Evolutionary conservation across 208 protist genomes (phyloP), one percentile per base, ranked within the genome.

Genomic region (Trypanosoma conorhini): DNA sequence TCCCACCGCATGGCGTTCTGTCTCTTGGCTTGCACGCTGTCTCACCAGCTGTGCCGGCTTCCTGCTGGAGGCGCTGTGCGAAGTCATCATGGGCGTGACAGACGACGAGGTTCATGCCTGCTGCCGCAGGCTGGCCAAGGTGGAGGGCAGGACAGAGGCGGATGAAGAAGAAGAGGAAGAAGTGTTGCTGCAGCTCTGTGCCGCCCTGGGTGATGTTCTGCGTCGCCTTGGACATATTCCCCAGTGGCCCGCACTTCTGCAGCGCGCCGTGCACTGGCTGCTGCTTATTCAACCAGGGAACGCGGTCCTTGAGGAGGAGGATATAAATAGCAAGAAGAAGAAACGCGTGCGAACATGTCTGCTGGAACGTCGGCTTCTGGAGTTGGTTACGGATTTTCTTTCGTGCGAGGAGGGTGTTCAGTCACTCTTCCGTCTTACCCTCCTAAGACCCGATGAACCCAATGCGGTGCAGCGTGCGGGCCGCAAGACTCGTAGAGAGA

Each of bases 211-310:
- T 17, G 38, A 70, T 62, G 48, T 70, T 1, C 40, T 77, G 64
- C 70, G 35, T 26, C 35, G 57, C 63, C 17, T 75, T 30, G 87
- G 87, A 0, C 86, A 88, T 63, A 76, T 91, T 48, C 81, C 87
- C 5, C 91, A 91, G 78, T 95, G 89, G 89, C 87, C 83, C 5
- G 67, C 72, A 5, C 54, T 94, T 26, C 58, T 91, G 24, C 73
- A 81, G 21, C 67, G 63, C 54, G 38, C 13, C 54, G 65, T 86
- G 8, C 58, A 70, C 38, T 83, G 79, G 79, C 30, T 83, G 40
- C 50, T 71, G 33, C 60, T 69, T 8, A 33, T 76, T 15, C n/a
- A 19, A 55, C n/a, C 3, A 13, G 26, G 30, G 4, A 30, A 56
- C 3, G 44, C 51, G 54, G 42, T 31, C 26, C 24, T 21, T 51